Conservation (phyloP, 139 green algal genomes). For the Mesotaenium endlicherianum region DNA sequence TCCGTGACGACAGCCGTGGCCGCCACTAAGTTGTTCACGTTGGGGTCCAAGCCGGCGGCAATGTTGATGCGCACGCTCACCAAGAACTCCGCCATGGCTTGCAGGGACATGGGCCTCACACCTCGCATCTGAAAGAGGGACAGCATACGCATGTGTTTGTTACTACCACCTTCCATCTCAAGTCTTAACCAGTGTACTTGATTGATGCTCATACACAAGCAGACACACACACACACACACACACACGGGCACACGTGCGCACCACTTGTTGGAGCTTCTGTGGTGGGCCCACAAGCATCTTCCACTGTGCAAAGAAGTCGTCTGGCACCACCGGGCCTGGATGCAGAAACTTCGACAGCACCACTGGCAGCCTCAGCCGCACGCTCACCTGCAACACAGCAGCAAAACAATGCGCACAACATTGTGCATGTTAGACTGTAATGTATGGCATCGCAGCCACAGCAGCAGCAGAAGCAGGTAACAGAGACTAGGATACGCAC, state of each 20-base stretch:
- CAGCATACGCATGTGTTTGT: neutral
- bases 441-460: too few species aligned
- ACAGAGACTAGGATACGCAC: too few species aligned
- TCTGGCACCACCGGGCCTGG: conserved; percentile 62
- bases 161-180: neutral
- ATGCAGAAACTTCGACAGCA: conserved; percentile 36
- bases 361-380: neutral
- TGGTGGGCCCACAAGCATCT: conserved; percentile 57
- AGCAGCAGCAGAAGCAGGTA: too few species aligned
- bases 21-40: conserved; percentile 51
- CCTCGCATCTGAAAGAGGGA: conserved; percentile 38
- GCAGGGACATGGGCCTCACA: conserved; percentile 8
- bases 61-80: conserved; percentile 21
- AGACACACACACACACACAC: neutral
- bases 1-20: conserved; percentile 26
- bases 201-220: neutral
- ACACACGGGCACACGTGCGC: conserved; percentile 1
- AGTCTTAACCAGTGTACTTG: too few species aligned
- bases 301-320: conserved; percentile 80
- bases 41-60: conserved; percentile 42
- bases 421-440: too few species aligned
- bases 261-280: conserved; percentile 62
- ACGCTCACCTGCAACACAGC: conserved; percentile 37
- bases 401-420: too few species aligned
- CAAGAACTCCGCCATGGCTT: conserved; percentile 32